phyloP scores from a whole-genome alignment of 1,284 basidiomycete species.

The Ceratobasidium sp. region DNA sequence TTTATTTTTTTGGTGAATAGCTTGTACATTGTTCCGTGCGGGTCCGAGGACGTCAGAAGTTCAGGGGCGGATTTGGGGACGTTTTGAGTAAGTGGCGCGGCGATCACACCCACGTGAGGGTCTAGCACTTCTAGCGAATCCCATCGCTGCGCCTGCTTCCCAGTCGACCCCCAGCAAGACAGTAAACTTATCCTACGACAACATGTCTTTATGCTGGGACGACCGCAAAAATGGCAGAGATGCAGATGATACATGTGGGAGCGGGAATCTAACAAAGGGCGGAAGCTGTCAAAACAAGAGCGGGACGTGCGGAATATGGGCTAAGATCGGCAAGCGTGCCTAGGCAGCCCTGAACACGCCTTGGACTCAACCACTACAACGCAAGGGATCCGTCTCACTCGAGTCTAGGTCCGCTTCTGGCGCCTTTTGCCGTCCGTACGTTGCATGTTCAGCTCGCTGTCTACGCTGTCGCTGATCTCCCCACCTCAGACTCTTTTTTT shows the following conservation, averaged over 20 bases:
- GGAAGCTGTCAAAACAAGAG: neutral
- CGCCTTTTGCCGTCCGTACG: slow-evolving; percentile 4
- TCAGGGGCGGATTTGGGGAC: slow-evolving; percentile 1
- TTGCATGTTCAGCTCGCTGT: slow-evolving; percentile 8
- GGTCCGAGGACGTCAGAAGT: slow-evolving; percentile 4
- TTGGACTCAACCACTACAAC: neutral
- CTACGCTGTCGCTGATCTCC: slow-evolving; percentile 2
- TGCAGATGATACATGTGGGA: neutral
- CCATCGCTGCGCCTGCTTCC: neutral
- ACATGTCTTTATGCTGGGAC: neutral
- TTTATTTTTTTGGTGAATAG: no score
- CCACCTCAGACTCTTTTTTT: neutral
- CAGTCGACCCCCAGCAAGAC: neutral
- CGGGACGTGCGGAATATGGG: neutral
- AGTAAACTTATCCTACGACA: no score
- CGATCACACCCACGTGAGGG: slow-evolving; percentile 7
- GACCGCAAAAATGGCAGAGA: neutral
- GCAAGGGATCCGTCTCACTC: neutral
- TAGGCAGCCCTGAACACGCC: neutral
- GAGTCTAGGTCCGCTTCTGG: neutral
- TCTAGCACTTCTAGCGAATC: neutral
- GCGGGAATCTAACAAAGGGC: neutral
- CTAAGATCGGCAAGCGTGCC: slow-evolving; percentile 7
- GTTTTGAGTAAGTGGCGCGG: slow-evolving; percentile 1
- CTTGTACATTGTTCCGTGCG: neutral